These are phyloP conservation scores for Melampsora occidentalis DNA, from an alignment of 1,284 basidiomycete species.

Conservation along the genomic window DNA sequence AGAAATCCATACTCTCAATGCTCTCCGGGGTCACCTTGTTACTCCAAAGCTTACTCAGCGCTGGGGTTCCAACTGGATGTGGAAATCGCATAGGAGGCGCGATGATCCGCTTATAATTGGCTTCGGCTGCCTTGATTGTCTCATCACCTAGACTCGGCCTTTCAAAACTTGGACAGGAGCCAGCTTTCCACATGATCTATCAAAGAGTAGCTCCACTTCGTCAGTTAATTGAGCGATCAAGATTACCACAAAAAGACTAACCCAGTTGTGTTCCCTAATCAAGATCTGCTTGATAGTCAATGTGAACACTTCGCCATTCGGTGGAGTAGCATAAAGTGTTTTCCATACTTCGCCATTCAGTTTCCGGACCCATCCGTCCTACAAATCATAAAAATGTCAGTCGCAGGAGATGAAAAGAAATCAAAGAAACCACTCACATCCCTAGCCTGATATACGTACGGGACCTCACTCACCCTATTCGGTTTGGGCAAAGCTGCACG, in stretches of 20 bases:
- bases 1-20: slow-evolving; percentile 27
- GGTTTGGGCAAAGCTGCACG: slow-evolving; percentile 13
- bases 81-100: slow-evolving; percentile 24
- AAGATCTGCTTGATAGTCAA: slow-evolving; percentile 41
- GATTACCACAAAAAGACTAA: neutral
- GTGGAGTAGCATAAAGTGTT: slow-evolving; percentile 41
- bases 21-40: slow-evolving; percentile 25
- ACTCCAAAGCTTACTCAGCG: slow-evolving; percentile 36
- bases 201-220: neutral
- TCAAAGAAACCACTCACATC: slow-evolving; percentile 21
- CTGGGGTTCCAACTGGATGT: slow-evolving; percentile 37
- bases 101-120: slow-evolving; percentile 21
- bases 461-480: slow-evolving; percentile 32
- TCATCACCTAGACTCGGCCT: slow-evolving; percentile 31
- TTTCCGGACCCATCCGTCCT: slow-evolving; percentile 42
- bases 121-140: neutral
- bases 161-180: slow-evolving; percentile 38
- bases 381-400: neutral
- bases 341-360: slow-evolving; percentile 42
- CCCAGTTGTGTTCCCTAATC: slow-evolving; percentile 41
- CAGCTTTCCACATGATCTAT: slow-evolving; percentile 43
- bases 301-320: slow-evolving; percentile 40
- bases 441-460: slow-evolving; percentile 39
- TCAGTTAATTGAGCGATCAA: neutral
- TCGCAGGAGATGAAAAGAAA: neutral